Percentiles rank a stretch among this genome's conserved stretches.
Evolutionary conservation across 2,329 filamentous ascomycete genomes (phyloP).

Genomic region (Pseudocercospora macadamiae): DNA sequence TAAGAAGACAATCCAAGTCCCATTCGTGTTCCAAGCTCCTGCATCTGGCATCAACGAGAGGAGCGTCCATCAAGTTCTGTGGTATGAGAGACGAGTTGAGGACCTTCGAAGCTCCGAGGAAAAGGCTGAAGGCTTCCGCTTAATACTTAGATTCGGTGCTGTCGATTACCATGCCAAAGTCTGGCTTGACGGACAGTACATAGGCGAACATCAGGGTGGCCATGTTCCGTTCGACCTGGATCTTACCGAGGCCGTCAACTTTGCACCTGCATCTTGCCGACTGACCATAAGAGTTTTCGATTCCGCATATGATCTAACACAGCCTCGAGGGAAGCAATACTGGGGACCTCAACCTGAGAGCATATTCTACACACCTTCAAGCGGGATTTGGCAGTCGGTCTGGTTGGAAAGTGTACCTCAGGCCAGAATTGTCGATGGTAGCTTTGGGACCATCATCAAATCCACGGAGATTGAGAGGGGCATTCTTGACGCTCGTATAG

Average conservation of each 20-base stretch:
- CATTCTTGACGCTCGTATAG: conserved; percentile 54
- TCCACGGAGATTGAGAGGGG: conserved; percentile 59
- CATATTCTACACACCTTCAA: conserved; percentile 74
- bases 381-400: conserved; percentile 74
- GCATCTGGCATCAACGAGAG: conserved; percentile 65
- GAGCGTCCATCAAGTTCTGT: conserved; percentile 67
- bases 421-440: conserved; percentile 58
- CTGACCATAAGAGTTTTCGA: conserved; percentile 64
- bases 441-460: conserved; percentile 60
- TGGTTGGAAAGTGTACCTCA: conserved; percentile 66
- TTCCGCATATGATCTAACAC: conserved; percentile 65
- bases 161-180: conserved; percentile 64
- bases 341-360: conserved; percentile 61
- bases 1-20: conserved; percentile 62
- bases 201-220: conserved; percentile 61
- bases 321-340: conserved; percentile 70
- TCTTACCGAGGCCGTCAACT: conserved; percentile 49
- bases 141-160: conserved; percentile 61
- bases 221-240: conserved; percentile 63
- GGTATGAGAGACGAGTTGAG: conserved; percentile 59
- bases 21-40: conserved; percentile 66
- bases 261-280: conserved; percentile 32
- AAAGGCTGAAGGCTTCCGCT: conserved; percentile 41
- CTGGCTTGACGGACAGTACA: conserved; percentile 58
- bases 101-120: conserved; percentile 32